These are phyloP conservation scores for Leccinum pellstonianum DNA, from an alignment of 768 basidiomycete species.

Conservation along the genomic window DNA sequence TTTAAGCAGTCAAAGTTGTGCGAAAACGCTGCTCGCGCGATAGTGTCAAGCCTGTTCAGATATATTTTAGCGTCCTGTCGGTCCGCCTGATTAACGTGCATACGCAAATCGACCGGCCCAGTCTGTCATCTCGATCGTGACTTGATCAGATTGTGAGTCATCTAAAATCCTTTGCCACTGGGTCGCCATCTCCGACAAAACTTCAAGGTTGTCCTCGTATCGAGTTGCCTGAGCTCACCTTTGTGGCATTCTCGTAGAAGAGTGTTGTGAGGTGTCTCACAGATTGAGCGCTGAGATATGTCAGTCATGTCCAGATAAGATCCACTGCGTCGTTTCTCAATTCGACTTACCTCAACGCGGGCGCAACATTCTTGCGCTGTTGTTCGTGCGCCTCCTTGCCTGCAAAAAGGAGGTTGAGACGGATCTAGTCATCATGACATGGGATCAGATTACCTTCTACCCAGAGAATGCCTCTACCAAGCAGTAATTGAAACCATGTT, in stretches of 20 bases:
- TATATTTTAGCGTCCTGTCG: not conserved
- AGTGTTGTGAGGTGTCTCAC: conserved; percentile 50
- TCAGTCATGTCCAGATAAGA: not conserved
- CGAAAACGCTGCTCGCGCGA: conserved; percentile 61
- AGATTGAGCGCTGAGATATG: conserved; percentile 45
- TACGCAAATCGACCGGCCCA: conserved; percentile 65
- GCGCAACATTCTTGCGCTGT: conserved; percentile 51
- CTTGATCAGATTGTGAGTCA: conserved; percentile 36
- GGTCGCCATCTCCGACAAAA: conserved; percentile 36
- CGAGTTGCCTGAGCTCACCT: conserved; percentile 18
- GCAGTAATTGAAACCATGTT: conserved; percentile 59
- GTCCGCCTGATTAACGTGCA: conserved; percentile 20
- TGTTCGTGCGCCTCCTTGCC: conserved; percentile 57
- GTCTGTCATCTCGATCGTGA: conserved; percentile 52
- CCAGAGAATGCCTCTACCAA: conserved; percentile 66
- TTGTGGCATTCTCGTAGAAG: conserved; percentile 56
- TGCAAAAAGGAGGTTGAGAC: conserved; percentile 21
- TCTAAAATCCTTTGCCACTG: conserved; percentile 53
- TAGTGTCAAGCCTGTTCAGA: conserved; percentile 49
- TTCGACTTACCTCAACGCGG: conserved; percentile 50
- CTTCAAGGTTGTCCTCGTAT: conserved; percentile 1
- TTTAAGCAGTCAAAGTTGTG: conserved; percentile 65
- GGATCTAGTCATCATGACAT: not conserved
- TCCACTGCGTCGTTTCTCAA: not conserved
- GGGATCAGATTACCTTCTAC: conserved; percentile 48